Base-by-base conservation (phyloP, 139 green algal genomes). In the Chlorokybus atmophyticus region DNA sequence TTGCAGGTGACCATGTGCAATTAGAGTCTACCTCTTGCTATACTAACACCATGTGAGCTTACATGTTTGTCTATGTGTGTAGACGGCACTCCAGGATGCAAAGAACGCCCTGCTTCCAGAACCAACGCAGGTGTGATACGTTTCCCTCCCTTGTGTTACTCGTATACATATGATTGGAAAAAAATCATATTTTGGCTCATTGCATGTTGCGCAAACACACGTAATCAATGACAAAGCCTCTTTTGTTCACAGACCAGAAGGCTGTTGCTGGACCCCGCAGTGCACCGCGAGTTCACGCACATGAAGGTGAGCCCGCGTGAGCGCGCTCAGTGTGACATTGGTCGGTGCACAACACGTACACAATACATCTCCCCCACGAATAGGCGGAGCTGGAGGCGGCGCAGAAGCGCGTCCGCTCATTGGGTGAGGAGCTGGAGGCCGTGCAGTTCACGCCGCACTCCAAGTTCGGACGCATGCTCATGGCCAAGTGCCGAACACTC, bases 401-500 rank as follows among this genome's bases (percentile, higher is more conserved):
- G 35, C 66, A 80, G 54, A 59, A 67, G 35, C 73, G 83, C 55
- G 61, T 80, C 31, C 68, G 71, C 52, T 48, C 64, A 5, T 50
- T 74, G 50, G 70, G 80, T 48, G 73, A 85, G 55, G 82, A 89
- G 52, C 67, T 86, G 57, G 64, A 78, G 26, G 80, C 70, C 10
- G 68, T 78, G 24, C 65, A 61, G 41, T 89, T 87, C 67, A 81
- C 66, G 3, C 79, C 82, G 58, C 75, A 87, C 30, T 76, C 60
- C 66, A 86, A 86, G 59, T 62, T 75, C 32, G 82, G 82, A 14
- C 74, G 81, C 49, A 74, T 83, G 75, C 75, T 89, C 19, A 79
- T 89, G 76, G 71, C 80, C 63, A 89, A 89, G 62, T 89, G 82
- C 71, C 53, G 72, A 8, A 76, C 60, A 2, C 67, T 88, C 42